These are phyloP conservation scores for Trichosanthes truncata DNA, from an alignment of 306 rosid species.

Conservation along the genomic window DNA sequence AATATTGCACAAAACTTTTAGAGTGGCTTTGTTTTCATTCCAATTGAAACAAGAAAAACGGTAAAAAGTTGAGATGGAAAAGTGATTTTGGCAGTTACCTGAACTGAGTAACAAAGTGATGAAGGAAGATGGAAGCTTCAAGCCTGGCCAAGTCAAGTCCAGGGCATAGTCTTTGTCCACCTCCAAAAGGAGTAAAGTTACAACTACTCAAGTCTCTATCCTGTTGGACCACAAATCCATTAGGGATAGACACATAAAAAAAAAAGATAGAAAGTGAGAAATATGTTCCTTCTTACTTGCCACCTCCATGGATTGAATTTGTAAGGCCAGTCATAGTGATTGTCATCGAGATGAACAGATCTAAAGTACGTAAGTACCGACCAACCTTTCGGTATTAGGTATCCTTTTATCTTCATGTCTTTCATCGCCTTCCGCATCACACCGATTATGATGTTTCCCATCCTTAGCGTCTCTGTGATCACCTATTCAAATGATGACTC, in stretches of 20 bases:
- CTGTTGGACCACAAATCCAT: conserved; percentile 18
- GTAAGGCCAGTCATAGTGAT: conserved; percentile 59
- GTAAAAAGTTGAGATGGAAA: not conserved
- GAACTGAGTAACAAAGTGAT: conserved; percentile 81
- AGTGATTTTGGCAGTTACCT: conserved; percentile 28
- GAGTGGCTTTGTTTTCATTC: not conserved
- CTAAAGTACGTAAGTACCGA: conserved; percentile 65
- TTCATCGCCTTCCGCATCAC: conserved; percentile 85
- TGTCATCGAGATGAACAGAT: conserved; percentile 89
- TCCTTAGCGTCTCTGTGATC: conserved; percentile 75
- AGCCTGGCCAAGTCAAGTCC: conserved; percentile 96
- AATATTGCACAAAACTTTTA: not conserved
- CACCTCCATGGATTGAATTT: conserved; percentile 98
- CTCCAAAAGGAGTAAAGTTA: conserved; percentile 93
- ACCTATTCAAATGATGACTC: conserved; percentile 30
- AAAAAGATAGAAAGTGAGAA: not conserved
- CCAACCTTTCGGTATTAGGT: conserved; percentile 82
- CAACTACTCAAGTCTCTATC: conserved; percentile 57
- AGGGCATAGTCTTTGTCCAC: conserved; percentile 96
- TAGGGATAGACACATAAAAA: not conserved
- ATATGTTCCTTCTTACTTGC: conserved; percentile 52
- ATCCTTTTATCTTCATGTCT: conserved; percentile 79
- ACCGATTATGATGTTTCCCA: conserved; percentile 77
- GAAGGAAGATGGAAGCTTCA: conserved; percentile 86
- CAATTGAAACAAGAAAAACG: too few species aligned